phyloP scores from a whole-genome alignment of 345 rosid genomes.

The Murraya koenigii region DNA sequence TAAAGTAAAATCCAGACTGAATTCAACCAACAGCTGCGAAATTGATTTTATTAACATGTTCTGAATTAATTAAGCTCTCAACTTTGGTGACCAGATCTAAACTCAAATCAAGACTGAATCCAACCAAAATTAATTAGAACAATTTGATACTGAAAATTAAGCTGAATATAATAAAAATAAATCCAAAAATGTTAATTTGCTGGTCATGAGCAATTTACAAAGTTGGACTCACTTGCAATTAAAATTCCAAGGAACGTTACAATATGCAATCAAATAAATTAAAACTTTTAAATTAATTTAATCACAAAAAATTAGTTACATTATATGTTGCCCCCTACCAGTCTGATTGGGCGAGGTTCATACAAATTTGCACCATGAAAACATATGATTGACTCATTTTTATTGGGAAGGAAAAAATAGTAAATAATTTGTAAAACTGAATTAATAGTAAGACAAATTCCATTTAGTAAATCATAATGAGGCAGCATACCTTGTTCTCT shows the following conservation, averaged over 20 bases:
- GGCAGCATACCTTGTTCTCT: slow-evolving; percentile 61
- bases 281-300: not conserved
- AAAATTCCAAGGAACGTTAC: not conserved
- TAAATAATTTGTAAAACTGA: not conserved
- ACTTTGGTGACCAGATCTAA: not conserved
- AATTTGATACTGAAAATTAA: not conserved
- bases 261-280: not conserved
- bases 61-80: not conserved
- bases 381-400: not conserved
- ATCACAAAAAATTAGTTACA: not conserved
- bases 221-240: not conserved
- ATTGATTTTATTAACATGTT: not conserved
- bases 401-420: too few species aligned
- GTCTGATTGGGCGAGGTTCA: not conserved
- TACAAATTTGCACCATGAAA: not conserved
- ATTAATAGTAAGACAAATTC: not conserved
- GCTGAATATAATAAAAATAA: not conserved
- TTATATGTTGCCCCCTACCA: too few species aligned
- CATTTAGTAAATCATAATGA: not conserved
- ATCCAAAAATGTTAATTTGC: not conserved
- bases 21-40: not conserved
- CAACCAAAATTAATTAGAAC: not conserved
- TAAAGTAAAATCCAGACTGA: not conserved
- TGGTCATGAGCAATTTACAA: not conserved
- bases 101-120: not conserved